Evolutionary conservation across 2,329 filamentous ascomycete species (phyloP), one percentile per base, ranked within the genome.

Genomic region (Claviceps sp.): DNA sequence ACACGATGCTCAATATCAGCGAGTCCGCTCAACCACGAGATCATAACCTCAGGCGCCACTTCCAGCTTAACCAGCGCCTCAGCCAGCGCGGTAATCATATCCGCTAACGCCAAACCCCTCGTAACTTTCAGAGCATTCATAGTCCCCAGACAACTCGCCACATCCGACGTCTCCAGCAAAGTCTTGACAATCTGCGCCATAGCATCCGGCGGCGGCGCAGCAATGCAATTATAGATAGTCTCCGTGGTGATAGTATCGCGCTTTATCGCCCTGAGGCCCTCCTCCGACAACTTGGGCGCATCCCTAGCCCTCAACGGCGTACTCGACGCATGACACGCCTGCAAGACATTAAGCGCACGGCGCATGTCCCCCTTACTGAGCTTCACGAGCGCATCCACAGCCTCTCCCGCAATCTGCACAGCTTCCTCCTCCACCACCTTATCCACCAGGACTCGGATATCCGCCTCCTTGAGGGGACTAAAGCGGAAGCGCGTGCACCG

Each of bases 341-440:
- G 93, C 30, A 98, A 75, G 10, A 98, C 93, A 62, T 98, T 98
- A 59, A 98, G 68, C 0, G 93, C 90, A 57, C 93, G 76, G 63
- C 93, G 80, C 93, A 98, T 98, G 64, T 98, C 93, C 50, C 93
- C 93, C 66, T 91, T 94, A 67, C 89, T 94, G 54, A 98, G 73
- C 56, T 75, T 83, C 16, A 98, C 88, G 26, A 98, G 74, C 50
- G 88, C 86, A 58, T 93, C 86, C 2, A 84, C 81, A 0, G 93
- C 93, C 45, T 89, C 87, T 1, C 79, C 74, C 49, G 83, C 81
- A 60, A 98, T 95, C 59, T 86, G 85, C 56, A 98, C 85, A 41
- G 79, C 73, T 70, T 98, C 93, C 60, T 94, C 87, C 54, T 84
- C 80, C 47, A 98, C 84, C 11, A 98, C 93, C 65, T 86, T 85